Conservation (phyloP, 2,329 filamentous ascomycete species). For the Stagonosporopsis rhizophila region DNA sequence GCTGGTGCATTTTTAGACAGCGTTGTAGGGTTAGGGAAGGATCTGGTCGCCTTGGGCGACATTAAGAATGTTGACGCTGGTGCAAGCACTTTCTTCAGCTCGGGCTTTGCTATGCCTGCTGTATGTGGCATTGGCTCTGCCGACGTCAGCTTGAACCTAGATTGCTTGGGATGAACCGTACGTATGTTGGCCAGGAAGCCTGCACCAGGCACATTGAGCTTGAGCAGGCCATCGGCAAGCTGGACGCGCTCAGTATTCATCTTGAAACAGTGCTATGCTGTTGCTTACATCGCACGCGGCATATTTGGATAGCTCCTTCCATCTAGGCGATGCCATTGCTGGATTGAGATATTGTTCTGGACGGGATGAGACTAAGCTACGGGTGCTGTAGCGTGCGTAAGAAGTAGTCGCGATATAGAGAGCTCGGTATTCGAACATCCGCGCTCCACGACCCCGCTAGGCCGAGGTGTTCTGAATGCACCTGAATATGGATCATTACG, state of each 20-base stretch:
- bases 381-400: background rate
- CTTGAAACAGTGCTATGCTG: background rate
- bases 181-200: slow-evolving; percentile 71
- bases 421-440: background rate
- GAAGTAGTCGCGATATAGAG: background rate
- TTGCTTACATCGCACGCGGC: slow-evolving; percentile 44
- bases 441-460: slow-evolving; percentile 26
- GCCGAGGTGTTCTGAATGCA: slow-evolving; percentile 22
- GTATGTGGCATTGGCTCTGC: slow-evolving; percentile 39
- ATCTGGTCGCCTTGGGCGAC: slow-evolving; percentile 62
- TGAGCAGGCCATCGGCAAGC: slow-evolving; percentile 73
- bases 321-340: slow-evolving; percentile 36
- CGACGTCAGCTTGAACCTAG: background rate
- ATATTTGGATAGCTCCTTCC: slow-evolving; percentile 43
- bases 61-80: slow-evolving; percentile 70
- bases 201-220: slow-evolving; percentile 69
- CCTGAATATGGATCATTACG: no score
- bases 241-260: slow-evolving; percentile 24
- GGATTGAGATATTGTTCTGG: background rate
- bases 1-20: slow-evolving; percentile 41
- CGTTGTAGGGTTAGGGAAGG: slow-evolving; percentile 44
- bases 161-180: slow-evolving; percentile 45
- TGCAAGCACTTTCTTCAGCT: slow-evolving; percentile 52
- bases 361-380: background rate
- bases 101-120: slow-evolving; percentile 23